Base-by-base conservation (phyloP, 148 eudicot genomes). In the Talinum fruticosum region DNA sequence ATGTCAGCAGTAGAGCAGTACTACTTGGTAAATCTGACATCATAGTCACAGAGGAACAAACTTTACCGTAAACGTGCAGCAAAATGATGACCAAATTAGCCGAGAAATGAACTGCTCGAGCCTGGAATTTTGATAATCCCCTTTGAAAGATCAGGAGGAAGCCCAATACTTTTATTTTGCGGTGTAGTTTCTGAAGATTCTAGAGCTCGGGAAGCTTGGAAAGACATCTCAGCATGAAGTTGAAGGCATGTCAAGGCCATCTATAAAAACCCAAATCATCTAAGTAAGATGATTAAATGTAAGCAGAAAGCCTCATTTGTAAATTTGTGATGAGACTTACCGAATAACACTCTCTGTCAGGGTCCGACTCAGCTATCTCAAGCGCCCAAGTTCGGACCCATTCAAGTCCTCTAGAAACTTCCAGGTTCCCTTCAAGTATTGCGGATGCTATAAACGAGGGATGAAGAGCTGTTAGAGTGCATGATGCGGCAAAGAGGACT, bases 331-430 rank as follows among this genome's bases (percentile, higher is more conserved):
- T 57, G 5, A 57, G 23, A 78, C 91, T 88, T 84, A 95, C 99
- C 86, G 87, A 82, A 83, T 87, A 91, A 79, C 99, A 95, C 66
- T 95, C 97, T 82, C 82, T 85, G 80, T 95, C 99, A 24, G 87
- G 83, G 85, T 95, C 99, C 61, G 97, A 87, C 78, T 95, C 94
- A 61, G 92, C 87, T 59, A 93, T 83, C 69, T 87, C 83, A 78
- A 92, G 97, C 13, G 99, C 96, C 92, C 91, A 90, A 26, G 89
- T 85, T 32, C 96, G 97, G 62, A 95, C 69, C 99, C 99, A 95
- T 72, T 95, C 99, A 45, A 95, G 99, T 65, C 94, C 96, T 87
- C 85, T 82, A 23, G 90, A 86, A 47, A 95, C 69, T 75, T 88
- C 99, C 49, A 75, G 74, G 77, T 89, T 91, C 30, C 93, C 92